These are phyloP conservation scores for Gossypium thurberi DNA, from an alignment of 345 rosid genomes.

Conservation along the genomic window DNA sequence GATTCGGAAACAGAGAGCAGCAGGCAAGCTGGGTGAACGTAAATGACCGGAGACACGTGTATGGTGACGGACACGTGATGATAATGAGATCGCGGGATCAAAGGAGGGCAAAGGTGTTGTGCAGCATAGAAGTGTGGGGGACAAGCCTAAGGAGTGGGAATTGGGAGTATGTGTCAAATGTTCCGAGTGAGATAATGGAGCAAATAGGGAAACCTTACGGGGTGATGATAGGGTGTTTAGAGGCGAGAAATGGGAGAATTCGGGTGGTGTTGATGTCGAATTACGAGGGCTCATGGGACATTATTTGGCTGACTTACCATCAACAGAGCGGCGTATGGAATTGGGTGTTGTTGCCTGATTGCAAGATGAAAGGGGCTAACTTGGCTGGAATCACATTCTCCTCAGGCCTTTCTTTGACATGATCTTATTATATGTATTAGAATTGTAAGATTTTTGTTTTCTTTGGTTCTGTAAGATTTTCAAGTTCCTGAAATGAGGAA, in stretches of 20 bases:
- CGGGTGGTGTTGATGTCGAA: conserved; percentile 54
- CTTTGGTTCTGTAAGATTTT: not conserved
- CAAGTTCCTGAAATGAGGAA: not conserved
- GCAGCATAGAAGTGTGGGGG: not conserved
- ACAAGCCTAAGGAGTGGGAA: conserved; percentile 4
- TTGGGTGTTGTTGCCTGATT: conserved; percentile 42
- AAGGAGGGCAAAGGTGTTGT: conserved; percentile 23
- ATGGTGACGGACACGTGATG: conserved; percentile 61
- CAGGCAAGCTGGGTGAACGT: conserved; percentile 10
- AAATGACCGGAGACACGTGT: conserved; percentile 34
- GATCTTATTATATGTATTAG: not conserved
- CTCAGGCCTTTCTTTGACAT: conserved; percentile 39
- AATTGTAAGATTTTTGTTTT: not conserved
- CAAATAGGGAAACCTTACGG: conserved; percentile 38
- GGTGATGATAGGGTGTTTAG: conserved; percentile 64
- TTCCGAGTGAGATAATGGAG: conserved; percentile 34
- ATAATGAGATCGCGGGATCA: conserved; percentile 30
- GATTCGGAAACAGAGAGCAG: conserved; percentile 17
- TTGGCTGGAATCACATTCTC: conserved; percentile 74
- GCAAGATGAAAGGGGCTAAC: conserved; percentile 56
- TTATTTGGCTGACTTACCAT: conserved; percentile 52
- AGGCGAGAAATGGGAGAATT: conserved; percentile 37
- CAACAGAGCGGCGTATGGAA: conserved; percentile 28
- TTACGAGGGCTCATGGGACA: conserved; percentile 51
- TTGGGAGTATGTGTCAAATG: conserved; percentile 44